phyloP scores from a whole-genome alignment of 768 basidiomycete species.

The Hebeloma cylindrosporum region DNA sequence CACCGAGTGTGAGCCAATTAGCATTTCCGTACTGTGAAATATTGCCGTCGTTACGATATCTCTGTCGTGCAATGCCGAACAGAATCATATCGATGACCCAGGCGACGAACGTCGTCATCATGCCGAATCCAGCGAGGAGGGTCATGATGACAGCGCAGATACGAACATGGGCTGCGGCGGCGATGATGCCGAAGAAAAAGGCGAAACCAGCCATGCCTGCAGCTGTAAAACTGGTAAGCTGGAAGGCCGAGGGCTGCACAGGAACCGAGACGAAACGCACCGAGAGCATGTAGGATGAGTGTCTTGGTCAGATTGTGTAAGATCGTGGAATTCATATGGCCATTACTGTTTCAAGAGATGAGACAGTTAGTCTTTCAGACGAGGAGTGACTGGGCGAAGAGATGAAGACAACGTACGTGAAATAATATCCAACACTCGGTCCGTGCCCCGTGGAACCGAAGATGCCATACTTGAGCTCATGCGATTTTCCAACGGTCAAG shows the following conservation, averaged over 20 bases:
- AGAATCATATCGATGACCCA: constrained; percentile 82
- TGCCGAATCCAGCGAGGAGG: constrained; percentile 62
- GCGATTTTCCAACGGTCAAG: constrained; percentile 46
- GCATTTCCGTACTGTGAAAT: constrained; percentile 72
- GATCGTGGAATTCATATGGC: constrained; percentile 47
- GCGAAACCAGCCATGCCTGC: too few species aligned
- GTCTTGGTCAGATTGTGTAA: constrained; percentile 71
- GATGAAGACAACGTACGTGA: constrained; percentile 40
- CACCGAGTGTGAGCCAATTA: constrained; percentile 79
- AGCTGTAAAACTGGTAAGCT: not conserved
- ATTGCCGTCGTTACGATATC: constrained; percentile 49
- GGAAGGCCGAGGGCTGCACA: not conserved
- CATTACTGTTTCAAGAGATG: constrained; percentile 30
- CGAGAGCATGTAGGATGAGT: constrained; percentile 81
- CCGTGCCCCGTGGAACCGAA: constrained; percentile 70
- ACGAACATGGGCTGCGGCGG: constrained; percentile 69
- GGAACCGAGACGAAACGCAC: constrained; percentile 28
- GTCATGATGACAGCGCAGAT: constrained; percentile 78
- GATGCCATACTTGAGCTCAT: constrained; percentile 61
- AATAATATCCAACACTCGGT: constrained; percentile 56
- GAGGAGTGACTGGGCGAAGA: not conserved
- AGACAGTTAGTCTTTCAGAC: not conserved
- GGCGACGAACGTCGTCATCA: constrained; percentile 64
- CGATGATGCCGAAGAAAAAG: not conserved
- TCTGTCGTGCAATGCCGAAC: constrained; percentile 67